Percentiles rank a stretch among this genome's conserved stretches.
phyloP scores from a whole-genome alignment of 164 flowering plant genomes.

The Umbilicus rupestris region DNA sequence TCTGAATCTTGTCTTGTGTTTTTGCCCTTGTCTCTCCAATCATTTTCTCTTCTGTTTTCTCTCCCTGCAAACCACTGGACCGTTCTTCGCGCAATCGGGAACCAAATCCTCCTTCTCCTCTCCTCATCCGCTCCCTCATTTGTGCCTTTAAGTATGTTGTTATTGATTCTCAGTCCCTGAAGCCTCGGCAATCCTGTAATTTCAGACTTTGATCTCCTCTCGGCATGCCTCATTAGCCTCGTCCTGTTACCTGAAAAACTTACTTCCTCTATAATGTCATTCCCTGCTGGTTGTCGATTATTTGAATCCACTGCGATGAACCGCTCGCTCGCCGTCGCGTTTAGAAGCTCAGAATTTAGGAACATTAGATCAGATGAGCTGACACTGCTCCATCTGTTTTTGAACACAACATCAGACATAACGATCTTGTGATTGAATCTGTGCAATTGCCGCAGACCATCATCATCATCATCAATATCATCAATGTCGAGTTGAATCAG shows the following conservation, averaged over 20 bases:
- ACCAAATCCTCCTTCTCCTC: slow-evolving; percentile 39
- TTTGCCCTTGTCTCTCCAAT: too few species aligned
- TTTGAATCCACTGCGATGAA: slow-evolving; percentile 18
- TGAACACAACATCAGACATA: slow-evolving; percentile 48
- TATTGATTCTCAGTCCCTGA: neutral
- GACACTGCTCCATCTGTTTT: slow-evolving; percentile 73
- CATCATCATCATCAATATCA: slow-evolving; percentile 6
- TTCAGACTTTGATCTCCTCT: slow-evolving; percentile 68
- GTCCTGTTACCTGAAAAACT: slow-evolving; percentile 12
- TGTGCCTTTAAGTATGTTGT: slow-evolving; percentile 1
- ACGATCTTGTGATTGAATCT: slow-evolving; percentile 55
- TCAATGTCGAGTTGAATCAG: slow-evolving; percentile 17
- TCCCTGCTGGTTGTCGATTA: slow-evolving; percentile 33
- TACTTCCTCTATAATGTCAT: slow-evolving; percentile 25
- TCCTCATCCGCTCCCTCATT: slow-evolving; percentile 19
- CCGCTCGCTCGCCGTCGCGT: slow-evolving; percentile 31
- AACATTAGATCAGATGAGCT: slow-evolving; percentile 64
- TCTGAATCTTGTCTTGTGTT: too few species aligned
- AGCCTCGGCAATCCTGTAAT: slow-evolving; percentile 50
- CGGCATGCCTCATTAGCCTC: slow-evolving; percentile 13
- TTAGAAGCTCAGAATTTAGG: slow-evolving; percentile 58
- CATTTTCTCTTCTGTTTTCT: slow-evolving; percentile 19
- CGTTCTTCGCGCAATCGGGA: slow-evolving; percentile 57
- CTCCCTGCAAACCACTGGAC: slow-evolving; percentile 49
- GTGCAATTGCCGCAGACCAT: slow-evolving; percentile 21